A percentile compares a stretch with the other conserved stretches of the same genome.
Evolutionary conservation across 78 protist genomes (phyloP).

Genomic region (Dictyostelium firmibasis): DNA sequence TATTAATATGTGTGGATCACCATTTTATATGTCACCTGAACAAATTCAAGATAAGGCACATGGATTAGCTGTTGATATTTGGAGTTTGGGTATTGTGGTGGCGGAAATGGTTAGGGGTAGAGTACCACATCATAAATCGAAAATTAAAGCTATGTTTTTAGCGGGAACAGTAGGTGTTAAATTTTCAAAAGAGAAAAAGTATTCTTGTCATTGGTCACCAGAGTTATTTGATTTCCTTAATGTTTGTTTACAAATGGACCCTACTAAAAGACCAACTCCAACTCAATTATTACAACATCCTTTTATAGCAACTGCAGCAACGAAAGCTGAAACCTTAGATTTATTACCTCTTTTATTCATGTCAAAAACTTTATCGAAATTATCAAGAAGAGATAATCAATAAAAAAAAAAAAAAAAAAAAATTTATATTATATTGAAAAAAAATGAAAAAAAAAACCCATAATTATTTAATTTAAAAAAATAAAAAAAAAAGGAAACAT

Average conservation of each 20-base stretch:
- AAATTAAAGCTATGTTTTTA: slow-evolving; percentile 71
- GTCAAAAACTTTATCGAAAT: slow-evolving; percentile 65
- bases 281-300: slow-evolving; percentile 68
- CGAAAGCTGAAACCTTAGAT: slow-evolving; percentile 48
- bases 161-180: slow-evolving; percentile 42
- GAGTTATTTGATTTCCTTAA: slow-evolving; percentile 77
- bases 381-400: slow-evolving; percentile 5
- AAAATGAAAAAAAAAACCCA: background rate
- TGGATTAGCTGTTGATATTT: slow-evolving; percentile 49
- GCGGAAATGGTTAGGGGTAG: slow-evolving; percentile 76
- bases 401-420: background rate
- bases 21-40: slow-evolving; percentile 79
- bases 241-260: slow-evolving; percentile 71
- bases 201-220: slow-evolving; percentile 59
- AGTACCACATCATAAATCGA: slow-evolving; percentile 71
- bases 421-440: background rate
- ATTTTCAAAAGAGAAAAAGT: slow-evolving; percentile 54
- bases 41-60: slow-evolving; percentile 75
- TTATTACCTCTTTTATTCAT: slow-evolving; percentile 56
- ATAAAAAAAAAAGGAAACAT: background rate
- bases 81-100: slow-evolving; percentile 72
- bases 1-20: slow-evolving; percentile 75
- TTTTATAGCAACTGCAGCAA: slow-evolving; percentile 66
- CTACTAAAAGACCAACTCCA: slow-evolving; percentile 70
- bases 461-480: background rate